A percentile compares a stretch with the other conserved stretches of the same genome.
These are phyloP conservation scores for Penicillium sp. DNA, from an alignment of 2,329 filamentous ascomycete genomes.

Conservation along the genomic window DNA sequence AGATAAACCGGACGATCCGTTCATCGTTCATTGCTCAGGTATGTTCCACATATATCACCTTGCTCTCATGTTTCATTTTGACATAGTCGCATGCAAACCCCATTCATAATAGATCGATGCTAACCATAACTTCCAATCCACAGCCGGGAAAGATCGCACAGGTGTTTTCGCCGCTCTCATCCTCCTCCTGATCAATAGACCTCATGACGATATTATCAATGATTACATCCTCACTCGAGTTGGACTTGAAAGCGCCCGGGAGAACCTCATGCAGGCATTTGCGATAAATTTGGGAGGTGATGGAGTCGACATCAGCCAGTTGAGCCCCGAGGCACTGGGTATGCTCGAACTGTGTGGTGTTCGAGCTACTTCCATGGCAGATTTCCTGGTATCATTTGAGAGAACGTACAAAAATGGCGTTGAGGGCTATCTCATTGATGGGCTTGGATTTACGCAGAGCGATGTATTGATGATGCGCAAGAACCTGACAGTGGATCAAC, in stretches of 20 bases:
- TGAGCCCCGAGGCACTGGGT: conserved; percentile 25
- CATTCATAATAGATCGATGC: background rate
- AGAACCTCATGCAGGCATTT: conserved; percentile 21
- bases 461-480: conserved; percentile 24
- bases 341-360: conserved; percentile 29
- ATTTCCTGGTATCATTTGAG: conserved; percentile 28
- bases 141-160: conserved; percentile 76
- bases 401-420: conserved; percentile 22
- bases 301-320: conserved; percentile 2
- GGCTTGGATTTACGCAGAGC: conserved; percentile 22
- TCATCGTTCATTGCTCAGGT: conserved; percentile 65
- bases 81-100: background rate
- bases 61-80: too few relatives aligned
- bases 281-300: conserved; percentile 18
- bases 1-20: conserved; percentile 47
- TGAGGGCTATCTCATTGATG: conserved; percentile 22
- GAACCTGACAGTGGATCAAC: conserved; percentile 16
- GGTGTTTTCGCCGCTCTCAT: conserved; percentile 70
- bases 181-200: conserved; percentile 62
- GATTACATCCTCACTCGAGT: conserved; percentile 58
- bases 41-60: background rate
- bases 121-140: conserved; percentile 28
- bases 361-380: conserved; percentile 25
- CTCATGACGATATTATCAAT: conserved; percentile 57
- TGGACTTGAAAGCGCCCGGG: conserved; percentile 26